Evolutionary conservation across 2,329 filamentous ascomycete species (phyloP), one percentile per base, ranked within the genome.

Genomic region (Colletotrichum spinosum): DNA sequence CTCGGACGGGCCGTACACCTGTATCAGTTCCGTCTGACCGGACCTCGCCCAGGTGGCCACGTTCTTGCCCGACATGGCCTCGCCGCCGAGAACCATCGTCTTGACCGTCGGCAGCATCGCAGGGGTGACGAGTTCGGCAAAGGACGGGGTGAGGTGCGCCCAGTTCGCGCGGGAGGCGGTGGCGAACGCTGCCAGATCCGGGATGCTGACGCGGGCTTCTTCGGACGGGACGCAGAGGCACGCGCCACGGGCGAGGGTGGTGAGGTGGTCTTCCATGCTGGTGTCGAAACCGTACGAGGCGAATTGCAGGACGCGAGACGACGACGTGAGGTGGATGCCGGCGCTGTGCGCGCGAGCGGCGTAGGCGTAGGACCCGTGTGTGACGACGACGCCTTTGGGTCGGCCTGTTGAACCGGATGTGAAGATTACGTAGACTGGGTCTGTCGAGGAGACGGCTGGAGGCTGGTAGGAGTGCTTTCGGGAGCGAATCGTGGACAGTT

Each of bases 151-250:
- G 76, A 85, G 81, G 44, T 80, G 77, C 1, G 80, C 80, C 76
- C 82, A 81, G 65, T 84, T 84, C 52, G 80, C 78, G 2, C 74
- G 71, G 7, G 59, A 38, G 3, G 17, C 53, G 1, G 41, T 42
- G 3, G 54, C 39, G 12, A 66, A 66, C 2, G n/a, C 39, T 1
- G 52, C 48, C 2, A 66, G 35, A 60, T 87, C 81, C 1, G n/a
- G 45, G 2, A 51, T 25, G 56, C 82, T 80, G 48, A 83, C 70
- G 11, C 84, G 75, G 58, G 86, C 81, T 4, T 80, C 72, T 2
- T 83, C 76, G 8, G 82, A 81, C 0, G 88, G 86, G 0, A 90
- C 78, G 65, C 87, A 90, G 9, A 90, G 78, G 59, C 85, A 88
- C 0, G 84, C 87, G n/a, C 88, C 88, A n/a, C 81, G 75, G 9